Evolutionary conservation across 2,329 filamentous ascomycete genomes (phyloP).

Genomic region (Akanthomyces lecanii): DNA sequence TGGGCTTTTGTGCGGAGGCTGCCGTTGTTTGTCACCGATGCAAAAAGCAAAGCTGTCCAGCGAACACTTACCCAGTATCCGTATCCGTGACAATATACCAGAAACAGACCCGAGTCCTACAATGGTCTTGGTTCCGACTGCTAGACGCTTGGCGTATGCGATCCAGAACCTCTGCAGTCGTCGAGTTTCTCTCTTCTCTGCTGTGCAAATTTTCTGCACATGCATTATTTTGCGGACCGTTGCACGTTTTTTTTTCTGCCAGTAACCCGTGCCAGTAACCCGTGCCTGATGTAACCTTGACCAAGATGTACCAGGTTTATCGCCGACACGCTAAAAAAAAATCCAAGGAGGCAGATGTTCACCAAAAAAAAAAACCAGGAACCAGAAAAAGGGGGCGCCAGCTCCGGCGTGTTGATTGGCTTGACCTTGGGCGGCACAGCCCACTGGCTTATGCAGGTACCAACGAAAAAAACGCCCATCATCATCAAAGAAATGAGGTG

Average conservation of each 20-base stretch:
- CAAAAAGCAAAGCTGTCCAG: too few species aligned
- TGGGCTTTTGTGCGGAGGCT: too few species aligned
- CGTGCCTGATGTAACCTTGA: slow-evolving; percentile 4
- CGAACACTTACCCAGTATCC: too few species aligned
- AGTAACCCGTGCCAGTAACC: background rate
- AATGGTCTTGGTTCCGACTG: too few species aligned
- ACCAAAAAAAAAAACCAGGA: background rate
- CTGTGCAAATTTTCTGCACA: background rate
- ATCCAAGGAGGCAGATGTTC: background rate
- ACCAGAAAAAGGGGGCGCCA: slow-evolving; percentile 6
- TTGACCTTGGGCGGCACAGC: background rate
- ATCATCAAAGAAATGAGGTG: slow-evolving; percentile 18
- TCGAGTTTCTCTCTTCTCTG: background rate
- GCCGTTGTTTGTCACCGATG: too few species aligned
- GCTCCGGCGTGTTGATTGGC: slow-evolving; percentile 1
- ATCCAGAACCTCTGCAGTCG: background rate
- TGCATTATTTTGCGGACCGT: background rate
- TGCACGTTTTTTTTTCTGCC: background rate
- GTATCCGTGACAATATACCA: too few species aligned
- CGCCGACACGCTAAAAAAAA: background rate
- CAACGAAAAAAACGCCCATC: background rate
- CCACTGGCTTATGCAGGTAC: slow-evolving; percentile 15
- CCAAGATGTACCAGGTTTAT: background rate
- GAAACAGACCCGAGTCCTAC: too few species aligned
- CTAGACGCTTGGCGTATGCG: slow-evolving; percentile 1